Base-by-base conservation (phyloP, 768 basidiomycete species). In the Suillus subaureus region DNA sequence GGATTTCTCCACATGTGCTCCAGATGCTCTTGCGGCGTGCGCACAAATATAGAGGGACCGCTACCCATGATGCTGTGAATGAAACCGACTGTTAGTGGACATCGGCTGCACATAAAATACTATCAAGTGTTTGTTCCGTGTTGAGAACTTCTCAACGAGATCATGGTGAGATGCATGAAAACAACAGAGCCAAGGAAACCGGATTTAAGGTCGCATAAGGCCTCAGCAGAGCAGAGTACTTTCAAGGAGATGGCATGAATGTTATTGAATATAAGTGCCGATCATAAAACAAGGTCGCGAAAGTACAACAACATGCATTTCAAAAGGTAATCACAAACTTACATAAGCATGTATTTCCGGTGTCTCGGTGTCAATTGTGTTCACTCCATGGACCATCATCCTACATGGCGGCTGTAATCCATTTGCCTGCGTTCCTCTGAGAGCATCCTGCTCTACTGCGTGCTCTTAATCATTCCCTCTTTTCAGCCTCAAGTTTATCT, bases 21-120 rank as follows among this genome's bases (percentile, higher is more conserved):
- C 3, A 67, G 43, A 33, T 64, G 62, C 49, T 68, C 68, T 47
- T 68, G 62, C 0, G 68, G 68, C 3, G 68, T 68, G 13, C 62
- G 56, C 37, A 54, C 47, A n/a, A 67, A 67, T 31, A 68, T 52
- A 33, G 66, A 61, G 21, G 68, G 68, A 21, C 42, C 8, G 45
- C 64, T 64, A 37, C 47, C 62, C 58, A 63, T 58, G 37, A 12
- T 15, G 61, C 21, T 63, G n/a, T 18, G 57, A 39, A 23, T 54
- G 26, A 7, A 26, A 39, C 15, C 9, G 52, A 15, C 15, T 51
- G 51, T 12, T 12, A 16, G 35, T 56, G 13, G n/a, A 23, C n/a
- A 37, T 28, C 16, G 57, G 15, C 35, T 28, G 26, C 9, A 58
- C 2, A 15, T 58, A 28, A 26, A 39, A 40, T 58, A 26, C 18